Evolutionary conservation across 1,139 yeast species (phyloP).

Genomic region (Arxiozyma bovina): DNA sequence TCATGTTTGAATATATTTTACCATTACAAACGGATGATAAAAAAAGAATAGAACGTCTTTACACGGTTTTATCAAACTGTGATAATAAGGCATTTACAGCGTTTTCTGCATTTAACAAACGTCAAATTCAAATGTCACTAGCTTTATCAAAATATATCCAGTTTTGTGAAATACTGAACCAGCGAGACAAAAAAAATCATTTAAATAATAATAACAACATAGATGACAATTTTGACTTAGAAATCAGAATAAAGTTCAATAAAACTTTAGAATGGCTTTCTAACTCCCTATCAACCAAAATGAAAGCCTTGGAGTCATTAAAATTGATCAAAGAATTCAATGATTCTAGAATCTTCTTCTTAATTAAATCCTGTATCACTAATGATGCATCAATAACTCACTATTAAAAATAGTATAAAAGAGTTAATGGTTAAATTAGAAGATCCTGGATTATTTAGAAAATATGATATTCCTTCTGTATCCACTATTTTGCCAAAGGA

Average conservation of each 20-base stretch:
- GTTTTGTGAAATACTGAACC: constrained; percentile 30
- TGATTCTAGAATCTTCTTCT: constrained; percentile 48
- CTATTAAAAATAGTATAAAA: constrained; percentile 51
- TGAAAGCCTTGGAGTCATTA: constrained; percentile 42
- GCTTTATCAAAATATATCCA: constrained; percentile 32
- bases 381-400: constrained; percentile 52
- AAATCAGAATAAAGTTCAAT: constrained; percentile 30
- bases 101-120: constrained; percentile 55
- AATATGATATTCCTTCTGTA: constrained; percentile 34
- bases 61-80: constrained; percentile 42
- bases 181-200: background rate
- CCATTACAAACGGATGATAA: constrained; percentile 44
- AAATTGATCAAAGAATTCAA: constrained; percentile 45
- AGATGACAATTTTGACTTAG: constrained; percentile 5
- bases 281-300: constrained; percentile 46
- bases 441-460: constrained; percentile 42
- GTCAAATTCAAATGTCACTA: constrained; percentile 53
- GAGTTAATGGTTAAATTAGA: constrained; percentile 49
- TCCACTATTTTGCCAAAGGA: constrained; percentile 39
- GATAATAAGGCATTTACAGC: constrained; percentile 55
- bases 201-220: constrained; percentile 6
- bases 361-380: constrained; percentile 47
- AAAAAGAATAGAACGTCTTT: constrained; percentile 45
- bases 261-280: constrained; percentile 61
- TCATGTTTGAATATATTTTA: constrained; percentile 51